Base-by-base conservation (phyloP, 371 early-diverging fungal species). In the Dichotomocladium elegans region DNA sequence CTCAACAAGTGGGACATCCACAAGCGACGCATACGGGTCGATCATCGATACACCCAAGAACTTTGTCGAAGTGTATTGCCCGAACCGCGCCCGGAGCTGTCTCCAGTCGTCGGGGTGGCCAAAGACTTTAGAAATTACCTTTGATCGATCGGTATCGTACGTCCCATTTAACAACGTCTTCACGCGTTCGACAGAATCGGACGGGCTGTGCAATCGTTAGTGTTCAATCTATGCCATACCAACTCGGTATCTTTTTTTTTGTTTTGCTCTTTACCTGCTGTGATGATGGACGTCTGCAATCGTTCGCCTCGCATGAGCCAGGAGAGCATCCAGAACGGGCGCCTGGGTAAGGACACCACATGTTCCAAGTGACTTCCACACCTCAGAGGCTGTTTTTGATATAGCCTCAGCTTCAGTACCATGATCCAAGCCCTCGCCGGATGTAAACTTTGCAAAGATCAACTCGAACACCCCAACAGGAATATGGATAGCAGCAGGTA, bases 201-300 rank as follows among this genome's bases (percentile, higher is more conserved):
- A 47, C 14, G 44, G 49, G n/a, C 49, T 48, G 15, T 19, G 31
- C 24, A n/a, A 17, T 4, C n/a, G n/a, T n/a, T n/a, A n/a, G n/a
- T n/a, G n/a, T n/a, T n/a, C n/a, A n/a, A n/a, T n/a, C n/a, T n/a
- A n/a, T n/a, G n/a, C n/a, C n/a, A n/a, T n/a, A n/a, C n/a, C n/a
- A n/a, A n/a, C n/a, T n/a, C n/a, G n/a, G n/a, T n/a, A n/a, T n/a
- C n/a, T n/a, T n/a, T n/a, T n/a, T n/a, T n/a, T n/a, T n/a, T n/a
- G n/a, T n/a, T n/a, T n/a, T n/a, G n/a, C n/a, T n/a, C n/a, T n/a
- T n/a, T 64, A 80, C 80, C 80, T 80, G 29, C 66, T 66, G 41
- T 66, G 41, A 45, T 63, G 74, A 3, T 51, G 61, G 33, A 80
- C 55, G 48, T 83, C 66, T 4, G 57, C 54, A 28, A 83, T 72